phyloP scores from a whole-genome alignment of 805 yeast genomes.

The Hanseniaspora meyeri region DNA sequence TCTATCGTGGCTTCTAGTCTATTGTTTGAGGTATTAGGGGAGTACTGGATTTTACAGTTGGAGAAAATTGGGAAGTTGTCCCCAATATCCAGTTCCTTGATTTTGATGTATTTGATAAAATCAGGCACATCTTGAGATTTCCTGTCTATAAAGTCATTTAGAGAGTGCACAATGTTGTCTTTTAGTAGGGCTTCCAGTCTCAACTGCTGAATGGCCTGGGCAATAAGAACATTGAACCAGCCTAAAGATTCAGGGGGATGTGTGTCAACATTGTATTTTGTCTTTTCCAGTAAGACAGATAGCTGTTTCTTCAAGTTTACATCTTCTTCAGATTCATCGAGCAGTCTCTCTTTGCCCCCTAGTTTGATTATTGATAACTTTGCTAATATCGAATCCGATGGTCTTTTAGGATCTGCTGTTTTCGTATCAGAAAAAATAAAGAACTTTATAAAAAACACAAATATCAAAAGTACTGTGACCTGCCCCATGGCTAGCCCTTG shows the following conservation, averaged over 20 bases:
- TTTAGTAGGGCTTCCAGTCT: conserved; percentile 78
- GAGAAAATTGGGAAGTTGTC: conserved; percentile 91
- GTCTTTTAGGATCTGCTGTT: conserved; percentile 24
- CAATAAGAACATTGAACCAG: conserved; percentile 91
- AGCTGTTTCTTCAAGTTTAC: conserved; percentile 22
- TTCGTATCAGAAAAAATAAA: conserved; percentile 60
- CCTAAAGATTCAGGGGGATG: conserved; percentile 87
- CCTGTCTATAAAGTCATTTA: conserved; percentile 49
- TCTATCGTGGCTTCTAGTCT: conserved; percentile 76
- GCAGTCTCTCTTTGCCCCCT: conserved; percentile 22
- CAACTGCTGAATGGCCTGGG: conserved; percentile 77
- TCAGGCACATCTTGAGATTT: conserved; percentile 56
- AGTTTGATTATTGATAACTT: conserved; percentile 22
- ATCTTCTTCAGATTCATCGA: conserved; percentile 19
- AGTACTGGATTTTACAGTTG: conserved; percentile 69
- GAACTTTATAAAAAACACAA: conserved; percentile 56
- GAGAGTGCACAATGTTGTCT: conserved; percentile 70
- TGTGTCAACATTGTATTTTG: conserved; percentile 78
- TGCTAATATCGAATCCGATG: conserved; percentile 18
- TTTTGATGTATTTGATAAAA: conserved; percentile 60
- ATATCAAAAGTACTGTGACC: conserved; percentile 50
- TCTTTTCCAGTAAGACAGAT: conserved; percentile 63
- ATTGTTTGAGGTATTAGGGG: conserved; percentile 37
- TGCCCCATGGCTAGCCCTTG: conserved; percentile 69
- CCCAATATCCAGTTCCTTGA: conserved; percentile 82